A percentile compares a stretch with the other conserved stretches of the same genome.
phyloP scores from a whole-genome alignment of 139 green algal genomes.

The Monoraphidium neglectum region DNA sequence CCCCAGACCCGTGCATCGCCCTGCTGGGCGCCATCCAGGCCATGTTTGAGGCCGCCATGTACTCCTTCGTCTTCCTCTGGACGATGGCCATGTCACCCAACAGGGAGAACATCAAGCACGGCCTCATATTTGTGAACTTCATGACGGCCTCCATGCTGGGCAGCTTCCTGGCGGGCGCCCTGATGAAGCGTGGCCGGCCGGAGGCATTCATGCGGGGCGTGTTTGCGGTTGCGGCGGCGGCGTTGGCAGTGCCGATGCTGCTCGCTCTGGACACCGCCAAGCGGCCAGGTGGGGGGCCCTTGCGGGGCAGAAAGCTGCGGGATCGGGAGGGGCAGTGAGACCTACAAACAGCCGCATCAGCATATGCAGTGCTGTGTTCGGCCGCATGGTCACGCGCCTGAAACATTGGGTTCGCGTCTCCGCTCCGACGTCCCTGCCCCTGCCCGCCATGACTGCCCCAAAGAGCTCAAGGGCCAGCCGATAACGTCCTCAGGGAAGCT shows the following conservation, averaged over 20 bases:
- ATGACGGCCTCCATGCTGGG: constrained; percentile 95
- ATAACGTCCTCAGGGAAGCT: constrained; percentile 76
- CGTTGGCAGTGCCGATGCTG: constrained; percentile 51
- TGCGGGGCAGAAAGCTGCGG: no score
- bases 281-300: constrained; percentile 18
- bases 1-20: constrained; percentile 49
- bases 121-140: constrained; percentile 96
- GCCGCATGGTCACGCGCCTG: no score
- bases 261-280: constrained; percentile 17
- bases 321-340: no score
- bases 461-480: constrained; percentile 12
- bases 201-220: constrained; percentile 72
- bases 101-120: constrained; percentile 91
- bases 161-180: constrained; percentile 57
- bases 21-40: constrained; percentile 91
- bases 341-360: no score
- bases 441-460: no score
- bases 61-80: constrained; percentile 99
- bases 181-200: constrained; percentile 22
- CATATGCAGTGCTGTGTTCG: no score
- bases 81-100: constrained; percentile 87
- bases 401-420: no score
- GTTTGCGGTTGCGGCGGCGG: constrained; percentile 18
- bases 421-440: no score
- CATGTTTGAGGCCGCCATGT: constrained; percentile 96